A percentile compares a stretch with the other conserved stretches of the same genome.
Conservation (phyloP, 805 yeast genomes). For the Spathaspora gorwiae region DNA sequence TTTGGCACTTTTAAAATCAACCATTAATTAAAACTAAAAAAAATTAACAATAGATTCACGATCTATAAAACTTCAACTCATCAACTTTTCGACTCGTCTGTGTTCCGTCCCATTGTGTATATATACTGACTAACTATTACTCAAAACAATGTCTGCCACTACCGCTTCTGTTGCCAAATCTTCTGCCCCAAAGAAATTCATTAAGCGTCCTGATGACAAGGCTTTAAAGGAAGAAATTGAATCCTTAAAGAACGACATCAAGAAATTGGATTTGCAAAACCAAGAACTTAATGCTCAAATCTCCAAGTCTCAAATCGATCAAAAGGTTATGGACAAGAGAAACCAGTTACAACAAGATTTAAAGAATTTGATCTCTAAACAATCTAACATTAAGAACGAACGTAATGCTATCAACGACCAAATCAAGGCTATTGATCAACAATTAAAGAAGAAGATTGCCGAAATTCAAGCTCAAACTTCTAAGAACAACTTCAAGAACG, state of each 20-base stretch:
- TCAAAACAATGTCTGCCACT: constrained; percentile 8
- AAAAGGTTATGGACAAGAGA: constrained; percentile 26
- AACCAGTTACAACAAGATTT: constrained; percentile 31
- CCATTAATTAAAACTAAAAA: too few species aligned
- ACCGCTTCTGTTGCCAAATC: constrained; percentile 7
- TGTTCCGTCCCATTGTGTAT: neutral
- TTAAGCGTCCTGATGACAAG: constrained; percentile 71
- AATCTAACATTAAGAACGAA: constrained; percentile 45
- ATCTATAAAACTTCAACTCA: too few species aligned
- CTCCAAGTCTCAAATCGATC: constrained; percentile 35
- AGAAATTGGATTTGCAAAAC: constrained; percentile 54
- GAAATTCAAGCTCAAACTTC: constrained; percentile 72
- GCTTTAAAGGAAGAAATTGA: constrained; percentile 57
- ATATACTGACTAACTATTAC: neutral
- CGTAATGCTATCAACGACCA: constrained; percentile 58
- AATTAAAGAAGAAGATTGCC: constrained; percentile 66
- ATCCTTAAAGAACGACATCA: constrained; percentile 55
- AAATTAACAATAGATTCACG: too few species aligned
- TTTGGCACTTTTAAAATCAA: too few species aligned
- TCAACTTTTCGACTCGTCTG: too few species aligned
- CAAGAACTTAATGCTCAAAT: constrained; percentile 51
- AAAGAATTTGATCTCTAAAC: constrained; percentile 41
- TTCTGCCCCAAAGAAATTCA: constrained; percentile 42
- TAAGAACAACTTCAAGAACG: constrained; percentile 63
- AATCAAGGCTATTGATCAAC: constrained; percentile 64